Evolutionary conservation across 805 yeast species (phyloP).

Genomic region (Wickerhamiella domercqiae): DNA sequence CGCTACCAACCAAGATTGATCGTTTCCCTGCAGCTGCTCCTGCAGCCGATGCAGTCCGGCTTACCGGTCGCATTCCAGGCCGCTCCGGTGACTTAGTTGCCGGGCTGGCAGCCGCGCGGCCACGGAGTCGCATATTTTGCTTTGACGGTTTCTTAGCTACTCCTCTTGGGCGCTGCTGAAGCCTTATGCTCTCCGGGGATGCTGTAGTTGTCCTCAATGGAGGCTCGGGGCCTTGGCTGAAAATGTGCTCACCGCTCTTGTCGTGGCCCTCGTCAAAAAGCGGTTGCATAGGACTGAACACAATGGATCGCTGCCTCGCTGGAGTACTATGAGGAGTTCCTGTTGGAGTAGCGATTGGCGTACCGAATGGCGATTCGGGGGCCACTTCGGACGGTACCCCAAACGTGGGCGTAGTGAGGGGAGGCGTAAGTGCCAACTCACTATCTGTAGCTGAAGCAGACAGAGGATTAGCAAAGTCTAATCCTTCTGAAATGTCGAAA

Average conservation of each 20-base stretch:
- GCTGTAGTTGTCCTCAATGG: slow-evolving; percentile 1
- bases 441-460: too few species aligned
- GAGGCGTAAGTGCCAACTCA: too few species aligned
- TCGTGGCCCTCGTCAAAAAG: neutral
- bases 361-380: neutral
- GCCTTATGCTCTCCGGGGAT: slow-evolving; percentile 7
- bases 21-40: slow-evolving; percentile 4
- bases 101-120: slow-evolving; percentile 5
- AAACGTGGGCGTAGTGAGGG: too few species aligned
- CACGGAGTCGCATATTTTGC: slow-evolving; percentile 7
- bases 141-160: slow-evolving; percentile 13
- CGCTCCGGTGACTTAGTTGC: neutral
- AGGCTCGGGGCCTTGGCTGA: neutral
- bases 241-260: neutral
- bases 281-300: neutral
- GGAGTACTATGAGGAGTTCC: slow-evolving; percentile 1
- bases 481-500: too few species aligned
- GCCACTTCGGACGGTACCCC: neutral
- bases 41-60: neutral
- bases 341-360: slow-evolving; percentile 1
- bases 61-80: neutral
- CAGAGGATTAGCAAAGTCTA: too few species aligned
- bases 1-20: neutral
- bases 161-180: slow-evolving; percentile 6
- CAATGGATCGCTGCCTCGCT: too few species aligned